phyloP scores from a whole-genome alignment of 2,329 filamentous ascomycete genomes.

The Pleomassaria siparia region DNA sequence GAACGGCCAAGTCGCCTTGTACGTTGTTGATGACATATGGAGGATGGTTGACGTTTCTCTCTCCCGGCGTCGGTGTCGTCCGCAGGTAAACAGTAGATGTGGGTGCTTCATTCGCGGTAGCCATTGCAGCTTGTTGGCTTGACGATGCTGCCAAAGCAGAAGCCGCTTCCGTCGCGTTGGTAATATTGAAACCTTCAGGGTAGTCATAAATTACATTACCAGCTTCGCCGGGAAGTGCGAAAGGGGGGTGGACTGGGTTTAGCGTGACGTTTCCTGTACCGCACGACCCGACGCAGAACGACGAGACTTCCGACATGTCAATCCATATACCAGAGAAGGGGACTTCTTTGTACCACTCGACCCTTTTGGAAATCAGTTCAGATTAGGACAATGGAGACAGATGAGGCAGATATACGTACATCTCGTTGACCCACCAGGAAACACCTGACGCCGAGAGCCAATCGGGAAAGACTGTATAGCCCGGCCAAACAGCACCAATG shows the following conservation, averaged over 20 bases:
- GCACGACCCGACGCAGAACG: slow-evolving; percentile 71
- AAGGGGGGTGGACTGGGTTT: slow-evolving; percentile 70
- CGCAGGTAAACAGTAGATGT: slow-evolving; percentile 53
- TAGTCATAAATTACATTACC: slow-evolving; percentile 62
- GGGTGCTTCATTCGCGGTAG: slow-evolving; percentile 23
- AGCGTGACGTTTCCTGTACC: slow-evolving; percentile 64
- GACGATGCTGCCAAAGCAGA: slow-evolving; percentile 58
- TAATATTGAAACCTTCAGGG: slow-evolving; percentile 69
- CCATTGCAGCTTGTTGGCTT: slow-evolving; percentile 51
- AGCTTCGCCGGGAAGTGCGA: slow-evolving; percentile 65
- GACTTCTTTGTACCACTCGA: slow-evolving; percentile 54
- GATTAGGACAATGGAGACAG: too few species aligned
- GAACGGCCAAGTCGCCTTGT: slow-evolving; percentile 70
- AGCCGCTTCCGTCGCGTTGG: slow-evolving; percentile 68
- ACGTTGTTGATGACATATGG: slow-evolving; percentile 77
- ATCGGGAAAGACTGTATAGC: slow-evolving; percentile 63
- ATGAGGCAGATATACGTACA: slow-evolving; percentile 35
- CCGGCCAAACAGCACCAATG: slow-evolving; percentile 59
- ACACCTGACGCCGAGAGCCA: slow-evolving; percentile 62
- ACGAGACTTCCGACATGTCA: slow-evolving; percentile 64
- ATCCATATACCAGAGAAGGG: slow-evolving; percentile 60
- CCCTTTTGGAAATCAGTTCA: too few species aligned
- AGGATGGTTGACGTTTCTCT: slow-evolving; percentile 69
- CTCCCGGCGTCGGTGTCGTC: slow-evolving; percentile 63
- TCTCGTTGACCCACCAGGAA: slow-evolving; percentile 61